Conservation (phyloP, 257 asterid species). For the Solanum rostratum region DNA sequence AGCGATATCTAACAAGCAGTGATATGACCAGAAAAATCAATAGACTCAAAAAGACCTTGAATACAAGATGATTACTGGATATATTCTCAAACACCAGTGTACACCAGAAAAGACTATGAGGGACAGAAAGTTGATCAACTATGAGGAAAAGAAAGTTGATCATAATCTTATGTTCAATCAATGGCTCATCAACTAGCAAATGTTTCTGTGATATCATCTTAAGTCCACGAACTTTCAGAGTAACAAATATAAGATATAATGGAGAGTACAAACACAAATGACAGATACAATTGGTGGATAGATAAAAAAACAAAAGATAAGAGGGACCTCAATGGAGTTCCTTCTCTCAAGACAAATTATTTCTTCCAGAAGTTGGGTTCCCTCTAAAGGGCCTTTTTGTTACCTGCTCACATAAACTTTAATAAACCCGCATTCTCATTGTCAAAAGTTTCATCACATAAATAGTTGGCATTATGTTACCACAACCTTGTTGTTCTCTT, state of each 20-base stretch:
- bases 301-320: not conserved
- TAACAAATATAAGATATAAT: not conserved
- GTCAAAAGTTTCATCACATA: not conserved
- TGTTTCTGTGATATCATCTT: not conserved
- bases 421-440: not conserved
- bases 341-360: not conserved
- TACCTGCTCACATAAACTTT: not conserved
- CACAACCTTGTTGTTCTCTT: not conserved
- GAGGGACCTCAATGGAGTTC: not conserved
- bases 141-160: not conserved
- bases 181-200: not conserved
- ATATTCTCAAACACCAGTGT: not conserved
- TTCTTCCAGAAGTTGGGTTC: not conserved
- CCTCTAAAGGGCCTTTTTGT: not conserved
- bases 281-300: not conserved
- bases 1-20: not conserved
- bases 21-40: not conserved
- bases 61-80: not conserved
- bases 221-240: not conserved
- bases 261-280: not conserved
- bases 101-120: not conserved
- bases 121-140: not conserved
- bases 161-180: not conserved
- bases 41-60: not conserved
- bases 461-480: not conserved